These are phyloP conservation scores for Aphanomyces euteiches DNA, from an alignment of 352 stramenopile genomes.

Conservation along the genomic window DNA sequence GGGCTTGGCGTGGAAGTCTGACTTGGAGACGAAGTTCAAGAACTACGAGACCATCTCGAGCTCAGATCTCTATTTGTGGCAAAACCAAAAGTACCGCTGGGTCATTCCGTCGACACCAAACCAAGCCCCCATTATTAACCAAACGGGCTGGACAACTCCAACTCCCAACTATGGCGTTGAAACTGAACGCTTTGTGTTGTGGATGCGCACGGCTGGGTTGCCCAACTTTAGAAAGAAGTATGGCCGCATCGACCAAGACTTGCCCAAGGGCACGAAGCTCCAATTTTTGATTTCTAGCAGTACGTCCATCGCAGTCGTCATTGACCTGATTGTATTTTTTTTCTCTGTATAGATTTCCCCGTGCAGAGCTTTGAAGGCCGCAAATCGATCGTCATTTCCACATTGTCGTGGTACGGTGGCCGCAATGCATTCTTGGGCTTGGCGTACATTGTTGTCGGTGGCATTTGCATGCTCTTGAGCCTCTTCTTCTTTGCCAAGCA, in stretches of 20 bases:
- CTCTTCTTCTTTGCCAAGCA: slow-evolving; percentile 82
- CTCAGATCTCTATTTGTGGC: slow-evolving; percentile 32
- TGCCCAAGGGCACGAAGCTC: slow-evolving; percentile 59
- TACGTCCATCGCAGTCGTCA: slow-evolving; percentile 11
- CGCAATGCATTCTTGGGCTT: slow-evolving; percentile 83
- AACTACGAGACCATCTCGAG: slow-evolving; percentile 42
- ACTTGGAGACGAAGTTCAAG: slow-evolving; percentile 71
- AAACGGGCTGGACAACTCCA: slow-evolving; percentile 25
- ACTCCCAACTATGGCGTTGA: slow-evolving; percentile 46
- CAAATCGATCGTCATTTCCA: slow-evolving; percentile 84
- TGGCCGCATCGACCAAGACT: slow-evolving; percentile 75
- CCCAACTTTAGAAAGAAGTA: slow-evolving; percentile 93
- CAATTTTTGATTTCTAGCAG: slow-evolving; percentile 56
- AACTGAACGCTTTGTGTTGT: slow-evolving; percentile 94
- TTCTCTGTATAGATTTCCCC: slow-evolving; percentile 57
- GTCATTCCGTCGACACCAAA: slow-evolving; percentile 9
- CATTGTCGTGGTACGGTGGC: slow-evolving; percentile 75
- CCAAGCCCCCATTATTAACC: slow-evolving; percentile 28
- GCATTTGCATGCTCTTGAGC: slow-evolving; percentile 60
- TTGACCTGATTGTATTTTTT: neutral
- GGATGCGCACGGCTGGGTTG: slow-evolving; percentile 89
- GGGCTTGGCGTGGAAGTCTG: slow-evolving; percentile 84
- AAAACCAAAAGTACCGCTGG: slow-evolving; percentile 29
- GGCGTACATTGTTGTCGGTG: slow-evolving; percentile 77
- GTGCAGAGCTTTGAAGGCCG: slow-evolving; percentile 69